Conservation (phyloP, 176 grass and related monocot species). For the Pontederia paniculata region DNA sequence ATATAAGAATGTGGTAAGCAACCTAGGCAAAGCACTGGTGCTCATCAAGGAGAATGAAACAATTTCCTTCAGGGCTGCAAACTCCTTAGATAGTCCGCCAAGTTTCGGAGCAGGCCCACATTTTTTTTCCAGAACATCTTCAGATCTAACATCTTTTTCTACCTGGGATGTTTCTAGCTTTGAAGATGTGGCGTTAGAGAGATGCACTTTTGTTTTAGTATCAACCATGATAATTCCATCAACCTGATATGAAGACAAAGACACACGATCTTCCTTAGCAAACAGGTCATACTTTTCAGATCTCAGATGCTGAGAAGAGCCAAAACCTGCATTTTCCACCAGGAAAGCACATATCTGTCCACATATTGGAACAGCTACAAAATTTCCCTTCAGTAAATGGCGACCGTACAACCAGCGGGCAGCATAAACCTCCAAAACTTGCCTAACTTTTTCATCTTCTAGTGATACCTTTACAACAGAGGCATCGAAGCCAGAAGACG, state of each 20-base stretch:
- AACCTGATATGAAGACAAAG: slow-evolving; percentile 8
- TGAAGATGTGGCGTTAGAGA: slow-evolving; percentile 30
- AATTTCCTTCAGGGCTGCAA: slow-evolving; percentile 44
- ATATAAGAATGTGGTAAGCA: background rate
- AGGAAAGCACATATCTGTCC: slow-evolving; percentile 49
- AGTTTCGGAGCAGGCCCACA: slow-evolving; percentile 21
- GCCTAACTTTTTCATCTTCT: slow-evolving; percentile 61
- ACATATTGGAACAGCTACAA: slow-evolving; percentile 43
- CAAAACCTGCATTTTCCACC: slow-evolving; percentile 41
- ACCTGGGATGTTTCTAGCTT: slow-evolving; percentile 23
- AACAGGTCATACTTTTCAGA: slow-evolving; percentile 22
- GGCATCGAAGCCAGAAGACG: slow-evolving; percentile 35
- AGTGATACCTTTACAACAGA: slow-evolving; percentile 43
- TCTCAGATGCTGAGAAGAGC: slow-evolving; percentile 17
- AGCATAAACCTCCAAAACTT: slow-evolving; percentile 49
- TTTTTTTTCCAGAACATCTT: slow-evolving; percentile 18
- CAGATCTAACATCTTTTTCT: slow-evolving; percentile 4
- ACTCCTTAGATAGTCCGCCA: slow-evolving; percentile 79
- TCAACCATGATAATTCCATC: slow-evolving; percentile 26
- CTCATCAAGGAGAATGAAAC: slow-evolving; percentile 52
- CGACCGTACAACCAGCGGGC: slow-evolving; percentile 55
- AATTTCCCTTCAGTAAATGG: slow-evolving; percentile 66
- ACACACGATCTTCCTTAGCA: slow-evolving; percentile 11
- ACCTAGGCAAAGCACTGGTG: slow-evolving; percentile 46
- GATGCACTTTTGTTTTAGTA: slow-evolving; percentile 45